These are phyloP conservation scores for Orbilia javanica DNA, from an alignment of 2,329 filamentous ascomycete species.

Conservation along the genomic window DNA sequence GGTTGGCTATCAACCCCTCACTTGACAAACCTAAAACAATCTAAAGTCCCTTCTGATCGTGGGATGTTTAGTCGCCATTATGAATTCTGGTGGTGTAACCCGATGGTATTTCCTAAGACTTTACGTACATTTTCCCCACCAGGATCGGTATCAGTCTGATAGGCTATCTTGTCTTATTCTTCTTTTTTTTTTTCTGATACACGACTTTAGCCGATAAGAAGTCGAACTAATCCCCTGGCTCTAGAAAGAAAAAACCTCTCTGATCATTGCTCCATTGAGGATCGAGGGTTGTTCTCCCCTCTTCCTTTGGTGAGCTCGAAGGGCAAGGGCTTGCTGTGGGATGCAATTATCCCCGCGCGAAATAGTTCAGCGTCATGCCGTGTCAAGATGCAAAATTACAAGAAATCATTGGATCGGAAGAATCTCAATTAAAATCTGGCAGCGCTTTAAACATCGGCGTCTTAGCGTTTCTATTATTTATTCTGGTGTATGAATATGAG, in stretches of 20 bases:
- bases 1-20: background rate
- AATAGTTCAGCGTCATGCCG: slow-evolving; percentile 16
- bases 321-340: background rate
- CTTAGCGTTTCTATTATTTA: too few relatives aligned
- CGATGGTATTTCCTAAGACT: slow-evolving; percentile 1
- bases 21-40: slow-evolving; percentile 10
- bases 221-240: background rate
- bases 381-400: background rate
- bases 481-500: background rate
- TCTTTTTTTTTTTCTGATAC: background rate
- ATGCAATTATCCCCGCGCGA: slow-evolving; percentile 16
- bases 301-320: background rate
- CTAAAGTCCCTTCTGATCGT: slow-evolving; percentile 1
- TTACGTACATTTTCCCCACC: slow-evolving; percentile 13
- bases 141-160: slow-evolving; percentile 1
- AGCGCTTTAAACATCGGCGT: slow-evolving; percentile 7
- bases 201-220: slow-evolving; percentile 14
- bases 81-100: slow-evolving; percentile 7
- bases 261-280: background rate
- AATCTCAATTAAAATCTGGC: slow-evolving; percentile 8
- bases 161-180: background rate
- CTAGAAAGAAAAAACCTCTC: background rate
- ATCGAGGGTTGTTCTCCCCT: background rate
- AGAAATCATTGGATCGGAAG: slow-evolving; percentile 19
- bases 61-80: slow-evolving; percentile 10